Base-by-base conservation (phyloP, 2,329 filamentous ascomycete species). In the Fulvia fulva region DNA sequence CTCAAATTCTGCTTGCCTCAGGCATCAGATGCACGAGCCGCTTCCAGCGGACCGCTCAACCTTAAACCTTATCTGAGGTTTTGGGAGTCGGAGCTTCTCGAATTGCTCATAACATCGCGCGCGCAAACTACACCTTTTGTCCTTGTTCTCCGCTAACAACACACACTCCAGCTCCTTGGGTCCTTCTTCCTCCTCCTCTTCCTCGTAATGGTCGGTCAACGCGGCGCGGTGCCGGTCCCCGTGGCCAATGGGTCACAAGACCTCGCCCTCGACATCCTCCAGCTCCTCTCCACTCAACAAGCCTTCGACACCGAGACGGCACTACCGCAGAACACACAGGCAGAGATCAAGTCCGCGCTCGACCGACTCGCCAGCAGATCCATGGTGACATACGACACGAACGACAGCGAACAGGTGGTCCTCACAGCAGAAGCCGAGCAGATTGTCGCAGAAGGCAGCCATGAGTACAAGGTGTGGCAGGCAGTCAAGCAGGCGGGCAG, bases 331-430 rank as follows among this genome's bases (percentile, higher is more conserved):
- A 60, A 66, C 21, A 57, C 69, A 21, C 71, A 80, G 64, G 71
- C 71, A 37, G 76, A 80, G 60, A 78, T 97, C 71, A 97, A 97
- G 79, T 88, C 89, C 63, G 90, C 91, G 28, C 82, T 97, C 63
- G 94, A 97, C 77, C 85, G 91, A 66, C 83, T 99, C 54, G 83
- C 81, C 28, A 94, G 90, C 59, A 85, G 93, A 67, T 87, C 86
- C 52, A 97, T 97, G 91, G 81, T 97, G 63, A 80, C 83, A 65
- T 97, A 96, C 76, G 86, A 95, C 68, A 88, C 89, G 49, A 82
- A 91, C 61, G 91, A 97, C 66, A 81, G 82, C 53, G 90, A 97
- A 72, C 85, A 92, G 70, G 83, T 87, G 14, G 69, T 87, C 34
- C 79, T 97, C 30, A 94, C 95, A 59, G 76, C 83, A 64, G 91